Percentiles rank a stretch among this genome's conserved stretches.
Evolutionary conservation across 2,329 filamentous ascomycete genomes (phyloP).

Genomic region (Parafenestella ontariensis): DNA sequence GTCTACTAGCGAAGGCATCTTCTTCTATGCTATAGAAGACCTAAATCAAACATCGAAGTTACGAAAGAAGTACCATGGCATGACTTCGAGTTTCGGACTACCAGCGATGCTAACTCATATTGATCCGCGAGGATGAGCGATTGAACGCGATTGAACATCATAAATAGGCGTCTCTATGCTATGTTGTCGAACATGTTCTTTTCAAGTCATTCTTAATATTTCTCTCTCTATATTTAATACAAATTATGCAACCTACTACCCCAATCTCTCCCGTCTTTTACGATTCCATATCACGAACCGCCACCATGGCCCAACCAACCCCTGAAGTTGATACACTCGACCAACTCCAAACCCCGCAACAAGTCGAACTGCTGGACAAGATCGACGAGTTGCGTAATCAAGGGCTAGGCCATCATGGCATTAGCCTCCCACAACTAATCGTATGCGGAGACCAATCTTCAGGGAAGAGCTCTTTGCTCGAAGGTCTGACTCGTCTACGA

Average conservation of each 20-base stretch:
- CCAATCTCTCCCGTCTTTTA: slow-evolving; percentile 3
- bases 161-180: background rate
- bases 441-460: slow-evolving; percentile 41
- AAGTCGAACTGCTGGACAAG: slow-evolving; percentile 58
- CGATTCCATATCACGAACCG: slow-evolving; percentile 1
- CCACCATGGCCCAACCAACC: slow-evolving; percentile 16
- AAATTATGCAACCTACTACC: background rate
- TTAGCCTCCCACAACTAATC: slow-evolving; percentile 39
- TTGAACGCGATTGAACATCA: background rate
- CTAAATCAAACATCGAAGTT: background rate
- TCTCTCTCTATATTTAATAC: background rate
- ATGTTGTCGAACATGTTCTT: background rate
- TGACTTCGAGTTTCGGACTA: background rate
- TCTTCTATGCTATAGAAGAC: background rate
- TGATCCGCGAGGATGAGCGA: background rate
- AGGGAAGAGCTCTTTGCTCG: slow-evolving; percentile 42
- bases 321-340: slow-evolving; percentile 24
- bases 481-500: slow-evolving; percentile 58
- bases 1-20: background rate
- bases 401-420: slow-evolving; percentile 40
- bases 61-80: background rate
- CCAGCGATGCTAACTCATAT: background rate
- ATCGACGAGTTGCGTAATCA: slow-evolving; percentile 57
- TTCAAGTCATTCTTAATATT: background rate
- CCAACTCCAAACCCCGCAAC: slow-evolving; percentile 35